These are phyloP conservation scores for Phytopythium boreale DNA, from an alignment of 352 stramenopile genomes.

Conservation along the genomic window DNA sequence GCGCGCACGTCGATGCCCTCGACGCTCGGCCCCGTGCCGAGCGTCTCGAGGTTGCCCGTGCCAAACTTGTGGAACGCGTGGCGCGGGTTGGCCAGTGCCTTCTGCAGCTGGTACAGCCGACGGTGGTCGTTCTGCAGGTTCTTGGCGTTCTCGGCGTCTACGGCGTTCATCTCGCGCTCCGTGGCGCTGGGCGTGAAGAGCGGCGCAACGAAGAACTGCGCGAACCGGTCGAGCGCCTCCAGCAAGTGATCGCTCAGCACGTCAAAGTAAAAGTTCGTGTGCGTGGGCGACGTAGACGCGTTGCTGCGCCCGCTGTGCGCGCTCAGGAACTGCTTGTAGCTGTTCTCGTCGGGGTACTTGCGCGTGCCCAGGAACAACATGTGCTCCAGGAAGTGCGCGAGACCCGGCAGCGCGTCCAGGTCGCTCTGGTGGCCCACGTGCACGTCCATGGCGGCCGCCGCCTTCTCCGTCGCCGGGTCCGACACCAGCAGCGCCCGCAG, in stretches of 20 bases:
- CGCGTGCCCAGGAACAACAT: constrained; percentile 97
- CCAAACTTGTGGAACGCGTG: constrained; percentile 91
- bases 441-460: constrained; percentile 93
- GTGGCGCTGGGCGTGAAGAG: constrained; percentile 90
- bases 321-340: constrained; percentile 92
- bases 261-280: constrained; percentile 98
- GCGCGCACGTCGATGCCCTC: constrained; percentile 61
- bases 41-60: constrained; percentile 86
- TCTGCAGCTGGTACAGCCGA: constrained; percentile 82
- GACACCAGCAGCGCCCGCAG: constrained; percentile 85
- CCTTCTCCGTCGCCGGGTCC: constrained; percentile 91
- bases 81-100: constrained; percentile 56
- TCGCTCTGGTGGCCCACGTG: constrained; percentile 93
- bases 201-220: constrained; percentile 97
- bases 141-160: constrained; percentile 97
- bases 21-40: constrained; percentile 38
- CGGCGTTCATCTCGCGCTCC: constrained; percentile 94
- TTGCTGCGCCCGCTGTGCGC: constrained; percentile 94
- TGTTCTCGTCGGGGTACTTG: constrained; percentile 96
- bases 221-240: constrained; percentile 94
- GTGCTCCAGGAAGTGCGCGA: constrained; percentile 95
- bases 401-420: constrained; percentile 77
- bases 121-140: constrained; percentile 93
- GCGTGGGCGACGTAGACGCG: constrained; percentile 94
- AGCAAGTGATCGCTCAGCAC: constrained; percentile 75